Evolutionary conservation across 805 yeast genomes (phyloP).

Genomic region (Teunomyces funiuensis): DNA sequence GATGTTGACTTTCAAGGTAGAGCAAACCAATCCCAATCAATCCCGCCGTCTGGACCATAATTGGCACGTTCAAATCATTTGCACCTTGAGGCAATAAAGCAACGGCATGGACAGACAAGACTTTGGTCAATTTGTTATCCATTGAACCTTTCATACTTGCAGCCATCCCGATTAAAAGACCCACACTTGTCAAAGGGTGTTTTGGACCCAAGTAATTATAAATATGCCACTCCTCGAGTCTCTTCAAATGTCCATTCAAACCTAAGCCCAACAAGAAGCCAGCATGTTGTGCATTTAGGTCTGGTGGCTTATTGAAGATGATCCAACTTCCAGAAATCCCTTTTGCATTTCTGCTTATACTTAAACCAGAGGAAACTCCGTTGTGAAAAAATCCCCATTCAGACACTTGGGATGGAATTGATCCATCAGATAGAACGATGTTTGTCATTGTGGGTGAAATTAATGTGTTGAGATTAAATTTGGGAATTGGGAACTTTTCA

Average conservation of each 20-base stretch:
- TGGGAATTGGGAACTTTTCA: conserved; percentile 79
- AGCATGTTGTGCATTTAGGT: conserved; percentile 79
- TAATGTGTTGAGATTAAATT: conserved; percentile 64
- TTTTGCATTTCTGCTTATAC: conserved; percentile 63
- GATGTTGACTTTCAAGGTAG: conserved; percentile 73
- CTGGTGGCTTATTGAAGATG: conserved; percentile 75
- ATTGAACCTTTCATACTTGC: conserved; percentile 81
- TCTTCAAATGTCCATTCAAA: conserved; percentile 79
- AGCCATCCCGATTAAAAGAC: conserved; percentile 86
- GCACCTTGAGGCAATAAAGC: conserved; percentile 91
- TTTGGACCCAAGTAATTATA: conserved; percentile 91
- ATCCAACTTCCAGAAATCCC: conserved; percentile 91
- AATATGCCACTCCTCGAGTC: conserved; percentile 93
- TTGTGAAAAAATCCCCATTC: conserved; percentile 91
- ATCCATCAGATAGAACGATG: conserved; percentile 56
- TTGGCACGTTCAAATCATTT: conserved; percentile 79
- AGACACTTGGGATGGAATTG: conserved; percentile 47
- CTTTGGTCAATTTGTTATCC: conserved; percentile 86
- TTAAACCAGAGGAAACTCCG: conserved; percentile 86
- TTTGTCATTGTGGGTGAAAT: conserved; percentile 67
- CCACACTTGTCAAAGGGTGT: conserved; percentile 79
- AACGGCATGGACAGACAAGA: conserved; percentile 87
- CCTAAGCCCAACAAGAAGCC: conserved; percentile 95
- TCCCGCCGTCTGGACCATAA: conserved; percentile 88
- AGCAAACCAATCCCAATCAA: conserved; percentile 85